Evolutionary conservation across 2,329 filamentous ascomycete species (phyloP), one percentile per base, ranked within the genome.

Genomic region (Colletotrichum kahawae): DNA sequence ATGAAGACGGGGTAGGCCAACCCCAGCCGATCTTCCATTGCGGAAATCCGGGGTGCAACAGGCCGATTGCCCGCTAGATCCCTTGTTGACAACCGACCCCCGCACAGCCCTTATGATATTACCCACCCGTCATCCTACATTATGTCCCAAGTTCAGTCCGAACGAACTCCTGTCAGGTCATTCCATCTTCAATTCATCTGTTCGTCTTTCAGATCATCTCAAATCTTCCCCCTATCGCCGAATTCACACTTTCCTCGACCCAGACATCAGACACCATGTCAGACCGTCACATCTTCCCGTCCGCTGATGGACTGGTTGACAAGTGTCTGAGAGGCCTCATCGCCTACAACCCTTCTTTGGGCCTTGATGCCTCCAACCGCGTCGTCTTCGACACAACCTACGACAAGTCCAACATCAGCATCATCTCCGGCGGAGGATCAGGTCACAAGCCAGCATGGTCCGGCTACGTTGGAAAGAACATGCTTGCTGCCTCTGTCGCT

Each of bases 401-500:
- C 72, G 82, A 87, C 76, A 82, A 78, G 56, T 83, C 84, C 31
- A 86, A 86, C 24, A 88, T 91, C 70, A 85, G 84, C 78, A 82
- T 91, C 80, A 86, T 91, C 80, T 88, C 86, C 29, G 89, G 89
- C n/a, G 89, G 89, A 24, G 89, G 89, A 51, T 90, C 89, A 0
- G 89, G 89, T 59, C 89, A 90, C 81, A 91, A 93, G 78, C 91
- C 91, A 24, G 91, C 91, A 76, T 93, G 91, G 88, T 86, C 90
- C 3, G 91, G 91, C 69, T 93, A 92, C 78, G 92, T 93, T 3
- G 92, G 92, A 69, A 80, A 83, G 71, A 92, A 91, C 80, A 86
- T 92, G 83, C 87, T 93, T n/a, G 86, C 90, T 2, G 91, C 90
- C 6, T 88, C 91, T 7, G 91, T 91, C 6, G 87, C 87, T 5